These are phyloP conservation scores for Suillus clintonianus DNA, from an alignment of 768 basidiomycete species.

Conservation along the genomic window DNA sequence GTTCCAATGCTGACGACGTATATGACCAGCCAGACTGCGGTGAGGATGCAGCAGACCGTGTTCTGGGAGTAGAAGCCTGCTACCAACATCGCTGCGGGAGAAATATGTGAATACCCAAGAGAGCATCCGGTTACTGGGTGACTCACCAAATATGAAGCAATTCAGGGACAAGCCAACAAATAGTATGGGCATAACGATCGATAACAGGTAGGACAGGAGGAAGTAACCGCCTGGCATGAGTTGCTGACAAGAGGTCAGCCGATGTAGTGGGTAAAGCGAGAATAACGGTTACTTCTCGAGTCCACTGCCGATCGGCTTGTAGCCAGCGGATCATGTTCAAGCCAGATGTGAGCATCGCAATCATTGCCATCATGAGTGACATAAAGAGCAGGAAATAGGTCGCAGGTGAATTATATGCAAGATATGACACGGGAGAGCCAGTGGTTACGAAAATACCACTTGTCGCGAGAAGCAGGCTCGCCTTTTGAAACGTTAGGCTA, in stretches of 20 bases:
- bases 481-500: background rate
- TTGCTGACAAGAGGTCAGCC: background rate
- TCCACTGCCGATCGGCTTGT: background rate
- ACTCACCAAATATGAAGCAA: background rate
- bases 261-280: background rate
- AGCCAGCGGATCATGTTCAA: background rate
- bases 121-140: background rate
- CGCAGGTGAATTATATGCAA: background rate
- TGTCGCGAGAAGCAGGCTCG: background rate
- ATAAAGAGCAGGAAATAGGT: background rate
- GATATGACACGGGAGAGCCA: background rate
- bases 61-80: background rate
- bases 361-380: background rate
- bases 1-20: background rate
- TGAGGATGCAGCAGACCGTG: background rate
- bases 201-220: background rate
- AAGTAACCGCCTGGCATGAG: background rate
- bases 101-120: background rate
- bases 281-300: background rate
- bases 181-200: background rate
- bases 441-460: background rate
- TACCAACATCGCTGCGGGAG: background rate
- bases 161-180: background rate
- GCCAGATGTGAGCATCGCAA: background rate
- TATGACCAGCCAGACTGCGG: background rate